A percentile compares a stretch with the other conserved stretches of the same genome.
phyloP scores from a whole-genome alignment of 495 filamentous ascomycete genomes.

The Daldinia loculata region DNA sequence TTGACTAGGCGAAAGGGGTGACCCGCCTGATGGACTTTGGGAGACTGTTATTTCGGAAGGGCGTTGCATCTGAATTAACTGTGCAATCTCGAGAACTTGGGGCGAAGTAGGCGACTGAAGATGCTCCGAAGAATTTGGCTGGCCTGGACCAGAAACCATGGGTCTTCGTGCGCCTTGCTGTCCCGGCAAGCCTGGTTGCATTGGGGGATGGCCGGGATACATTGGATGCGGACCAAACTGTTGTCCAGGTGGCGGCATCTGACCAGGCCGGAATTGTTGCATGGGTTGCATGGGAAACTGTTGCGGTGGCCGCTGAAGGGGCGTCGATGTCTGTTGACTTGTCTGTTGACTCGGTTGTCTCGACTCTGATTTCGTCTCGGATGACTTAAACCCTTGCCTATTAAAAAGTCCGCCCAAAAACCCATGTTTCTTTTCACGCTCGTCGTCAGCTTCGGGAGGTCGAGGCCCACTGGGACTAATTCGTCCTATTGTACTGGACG shows the following conservation, averaged over 20 bases:
- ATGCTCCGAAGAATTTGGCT: conserved; percentile 7
- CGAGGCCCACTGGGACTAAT: conserved; percentile 29
- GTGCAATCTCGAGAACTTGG: conserved; percentile 41
- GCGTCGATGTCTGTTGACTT: conserved; percentile 23
- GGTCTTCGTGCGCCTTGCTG: conserved; percentile 25
- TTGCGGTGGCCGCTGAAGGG: conserved; percentile 26
- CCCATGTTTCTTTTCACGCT: conserved; percentile 39
- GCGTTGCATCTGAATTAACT: conserved; percentile 36
- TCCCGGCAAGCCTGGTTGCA: conserved; percentile 25
- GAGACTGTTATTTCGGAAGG: conserved; percentile 44
- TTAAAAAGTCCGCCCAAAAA: conserved; percentile 44
- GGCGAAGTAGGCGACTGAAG: conserved; percentile 24
- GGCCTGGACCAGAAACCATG: conserved; percentile 7
- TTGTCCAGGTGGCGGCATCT: conserved; percentile 39
- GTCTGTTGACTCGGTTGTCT: conserved; percentile 28
- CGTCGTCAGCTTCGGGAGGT: conserved; percentile 36
- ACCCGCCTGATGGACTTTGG: conserved; percentile 20
- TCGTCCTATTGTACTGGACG: conserved; percentile 10
- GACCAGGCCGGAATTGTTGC: conserved; percentile 36
- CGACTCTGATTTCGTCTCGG: conserved; percentile 27
- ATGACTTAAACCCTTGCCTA: conserved; percentile 38
- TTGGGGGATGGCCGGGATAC: conserved; percentile 33
- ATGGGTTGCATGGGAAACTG: conserved; percentile 24
- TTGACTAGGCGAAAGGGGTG: conserved; percentile 24
- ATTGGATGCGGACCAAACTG: conserved; percentile 37